These are phyloP conservation scores for Xylaria grammica DNA, from an alignment of 495 filamentous ascomycete genomes.

Conservation along the genomic window DNA sequence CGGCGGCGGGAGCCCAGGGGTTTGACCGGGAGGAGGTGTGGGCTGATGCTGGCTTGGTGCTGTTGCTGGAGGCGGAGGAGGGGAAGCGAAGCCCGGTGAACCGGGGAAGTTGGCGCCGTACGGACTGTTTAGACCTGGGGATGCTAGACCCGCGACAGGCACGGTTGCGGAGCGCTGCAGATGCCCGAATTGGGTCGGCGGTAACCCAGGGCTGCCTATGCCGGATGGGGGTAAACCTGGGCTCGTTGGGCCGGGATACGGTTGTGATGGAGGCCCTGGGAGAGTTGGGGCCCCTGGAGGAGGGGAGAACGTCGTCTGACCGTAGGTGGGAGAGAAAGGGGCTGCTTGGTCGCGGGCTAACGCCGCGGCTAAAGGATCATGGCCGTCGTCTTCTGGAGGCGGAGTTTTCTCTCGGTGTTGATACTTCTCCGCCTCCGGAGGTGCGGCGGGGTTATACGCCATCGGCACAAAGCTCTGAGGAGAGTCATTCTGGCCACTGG, in stretches of 20 bases:
- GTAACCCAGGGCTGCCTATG: slow-evolving; percentile 42
- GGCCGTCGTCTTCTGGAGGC: slow-evolving; percentile 69
- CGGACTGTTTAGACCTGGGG: slow-evolving; percentile 41
- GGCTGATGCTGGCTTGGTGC: slow-evolving; percentile 32
- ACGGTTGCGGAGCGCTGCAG: slow-evolving; percentile 49
- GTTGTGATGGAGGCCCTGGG: slow-evolving; percentile 45
- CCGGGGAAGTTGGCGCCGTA: slow-evolving; percentile 49
- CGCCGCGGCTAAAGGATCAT: slow-evolving; percentile 74
- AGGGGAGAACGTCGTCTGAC: slow-evolving; percentile 34
- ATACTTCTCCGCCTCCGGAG: slow-evolving; percentile 82
- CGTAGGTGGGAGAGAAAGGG: slow-evolving; percentile 53
- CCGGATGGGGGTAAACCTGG: slow-evolving; percentile 28
- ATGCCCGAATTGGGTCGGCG: slow-evolving; percentile 41
- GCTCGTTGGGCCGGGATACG: slow-evolving; percentile 23
- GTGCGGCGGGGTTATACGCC: slow-evolving; percentile 89
- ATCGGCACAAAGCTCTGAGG: slow-evolving; percentile 68
- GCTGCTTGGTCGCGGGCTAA: slow-evolving; percentile 65
- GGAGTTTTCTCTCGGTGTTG: slow-evolving; percentile 89
- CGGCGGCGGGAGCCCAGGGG: slow-evolving; percentile 36
- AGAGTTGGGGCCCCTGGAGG: slow-evolving; percentile 44
- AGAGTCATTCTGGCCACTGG: slow-evolving; percentile 33
- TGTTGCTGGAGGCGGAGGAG: slow-evolving; percentile 32
- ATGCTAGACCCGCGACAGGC: slow-evolving; percentile 38
- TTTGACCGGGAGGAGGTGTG: slow-evolving; percentile 31
- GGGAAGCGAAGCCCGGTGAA: slow-evolving; percentile 42